These are phyloP conservation scores for Thelonectria blattea DNA, from an alignment of 2,329 filamentous ascomycete species.

Conservation along the genomic window DNA sequence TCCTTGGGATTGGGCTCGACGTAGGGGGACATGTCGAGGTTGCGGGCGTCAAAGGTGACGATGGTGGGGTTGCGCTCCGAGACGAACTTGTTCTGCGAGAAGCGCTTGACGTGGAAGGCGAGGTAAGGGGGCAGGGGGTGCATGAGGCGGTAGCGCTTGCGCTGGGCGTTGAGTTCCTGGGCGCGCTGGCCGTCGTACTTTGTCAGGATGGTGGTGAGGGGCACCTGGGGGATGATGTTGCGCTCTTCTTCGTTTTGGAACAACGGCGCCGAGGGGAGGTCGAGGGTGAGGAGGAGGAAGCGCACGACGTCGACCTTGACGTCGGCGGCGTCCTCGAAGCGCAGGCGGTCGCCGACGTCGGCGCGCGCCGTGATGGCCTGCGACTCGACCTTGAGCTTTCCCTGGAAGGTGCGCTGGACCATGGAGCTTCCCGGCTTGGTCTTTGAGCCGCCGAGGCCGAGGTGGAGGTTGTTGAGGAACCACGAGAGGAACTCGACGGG, in stretches of 20 bases:
- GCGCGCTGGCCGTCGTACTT: slow-evolving; percentile 92
- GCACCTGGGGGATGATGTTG: slow-evolving; percentile 95
- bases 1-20: slow-evolving; percentile 83
- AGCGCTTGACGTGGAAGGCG: slow-evolving; percentile 95
- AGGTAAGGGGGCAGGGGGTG: slow-evolving; percentile 92
- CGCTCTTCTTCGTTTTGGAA: slow-evolving; percentile 95
- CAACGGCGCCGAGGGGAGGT: slow-evolving; percentile 87
- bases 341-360: slow-evolving; percentile 83
- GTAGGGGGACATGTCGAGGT: slow-evolving; percentile 87
- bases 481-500: slow-evolving; percentile 96
- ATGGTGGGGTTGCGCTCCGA: slow-evolving; percentile 96
- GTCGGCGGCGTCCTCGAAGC: slow-evolving; percentile 88
- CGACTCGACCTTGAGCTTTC: slow-evolving; percentile 87
- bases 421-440: slow-evolving; percentile 85
- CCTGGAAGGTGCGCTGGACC: slow-evolving; percentile 92
- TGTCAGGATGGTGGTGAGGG: slow-evolving; percentile 79
- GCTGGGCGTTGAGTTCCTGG: slow-evolving; percentile 87
- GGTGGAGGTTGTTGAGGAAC: slow-evolving; percentile 96
- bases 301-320: slow-evolving; percentile 79
- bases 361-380: slow-evolving; percentile 92
- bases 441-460: slow-evolving; percentile 88
- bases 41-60: slow-evolving; percentile 86
- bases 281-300: slow-evolving; percentile 91
- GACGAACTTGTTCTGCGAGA: slow-evolving; percentile 96
- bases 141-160: slow-evolving; percentile 86